Conservation (phyloP, 2,329 filamentous ascomycete genomes). For the Plenodomus tracheiphilus region DNA sequence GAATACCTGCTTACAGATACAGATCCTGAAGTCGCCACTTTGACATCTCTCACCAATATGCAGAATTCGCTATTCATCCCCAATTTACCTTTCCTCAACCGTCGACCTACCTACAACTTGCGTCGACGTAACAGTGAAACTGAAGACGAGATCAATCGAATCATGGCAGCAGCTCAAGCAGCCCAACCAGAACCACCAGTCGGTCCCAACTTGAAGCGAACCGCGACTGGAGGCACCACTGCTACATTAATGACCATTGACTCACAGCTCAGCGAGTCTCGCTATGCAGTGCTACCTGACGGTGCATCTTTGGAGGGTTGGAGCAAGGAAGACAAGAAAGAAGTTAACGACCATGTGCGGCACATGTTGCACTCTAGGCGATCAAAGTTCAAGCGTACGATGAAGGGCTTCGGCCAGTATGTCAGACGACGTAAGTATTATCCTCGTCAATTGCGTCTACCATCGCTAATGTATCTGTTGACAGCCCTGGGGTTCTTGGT, state of each 20-base stretch:
- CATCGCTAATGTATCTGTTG: constrained; percentile 10
- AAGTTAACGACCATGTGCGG: constrained; percentile 82
- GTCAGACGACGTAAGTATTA: constrained; percentile 64
- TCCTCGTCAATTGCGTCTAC: not conserved
- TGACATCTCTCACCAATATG: constrained; percentile 84
- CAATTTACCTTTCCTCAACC: constrained; percentile 77
- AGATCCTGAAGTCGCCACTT: constrained; percentile 82
- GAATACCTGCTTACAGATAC: constrained; percentile 17
- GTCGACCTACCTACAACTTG: constrained; percentile 76
- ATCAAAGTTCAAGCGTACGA: constrained; percentile 75
- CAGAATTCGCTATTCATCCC: constrained; percentile 89
- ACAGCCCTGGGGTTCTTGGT: constrained; percentile 77
- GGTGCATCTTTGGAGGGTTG: constrained; percentile 73
- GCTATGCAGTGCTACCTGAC: constrained; percentile 79
- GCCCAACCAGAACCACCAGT: constrained; percentile 20
- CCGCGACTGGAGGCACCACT: constrained; percentile 17
- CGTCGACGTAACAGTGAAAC: constrained; percentile 54
- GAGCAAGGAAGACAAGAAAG: constrained; percentile 71
- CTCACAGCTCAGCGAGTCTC: constrained; percentile 68
- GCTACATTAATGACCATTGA: constrained; percentile 62
- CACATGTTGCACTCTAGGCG: constrained; percentile 85
- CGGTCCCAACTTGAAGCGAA: constrained; percentile 23
- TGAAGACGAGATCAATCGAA: constrained; percentile 34
- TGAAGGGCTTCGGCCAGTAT: constrained; percentile 83
- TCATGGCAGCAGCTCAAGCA: constrained; percentile 25